These are phyloP conservation scores for Athelia sp. DNA, from an alignment of 1,284 basidiomycete genomes.

Conservation along the genomic window DNA sequence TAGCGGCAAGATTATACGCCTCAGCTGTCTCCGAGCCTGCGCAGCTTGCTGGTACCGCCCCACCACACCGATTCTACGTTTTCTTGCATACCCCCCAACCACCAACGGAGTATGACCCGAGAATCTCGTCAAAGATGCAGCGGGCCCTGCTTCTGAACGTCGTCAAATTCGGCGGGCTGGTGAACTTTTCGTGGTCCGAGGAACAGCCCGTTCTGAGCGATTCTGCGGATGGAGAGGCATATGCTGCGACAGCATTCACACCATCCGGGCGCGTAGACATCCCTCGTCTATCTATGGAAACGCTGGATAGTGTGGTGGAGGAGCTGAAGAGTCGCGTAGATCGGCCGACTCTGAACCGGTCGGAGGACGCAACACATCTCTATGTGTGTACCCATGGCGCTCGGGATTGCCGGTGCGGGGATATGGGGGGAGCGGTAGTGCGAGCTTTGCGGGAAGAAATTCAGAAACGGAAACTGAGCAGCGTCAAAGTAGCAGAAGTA, in stretches of 20 bases:
- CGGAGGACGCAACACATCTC: constrained; percentile 39
- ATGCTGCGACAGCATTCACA: constrained; percentile 48
- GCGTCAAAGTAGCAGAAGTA: constrained; percentile 53
- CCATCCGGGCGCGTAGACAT: constrained; percentile 39
- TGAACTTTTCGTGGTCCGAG: constrained; percentile 55
- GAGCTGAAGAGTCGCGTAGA: constrained; percentile 31
- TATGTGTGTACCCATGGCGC: constrained; percentile 72
- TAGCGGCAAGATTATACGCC: too few relatives aligned
- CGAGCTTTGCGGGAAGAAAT: too few relatives aligned
- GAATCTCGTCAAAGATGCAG: constrained; percentile 34
- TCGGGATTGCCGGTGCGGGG: constrained; percentile 72
- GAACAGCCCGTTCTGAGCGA: constrained; percentile 15
- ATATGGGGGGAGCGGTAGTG: constrained; percentile 36
- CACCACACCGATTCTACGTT: constrained; percentile 49
- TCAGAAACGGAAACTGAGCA: too few relatives aligned
- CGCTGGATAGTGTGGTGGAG: constrained; percentile 40
- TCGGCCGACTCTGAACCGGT: constrained; percentile 11
- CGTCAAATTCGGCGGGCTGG: constrained; percentile 10
- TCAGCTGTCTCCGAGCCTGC: not conserved
- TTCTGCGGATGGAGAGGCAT: constrained; percentile 16
- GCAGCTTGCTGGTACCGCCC: constrained; percentile 37
- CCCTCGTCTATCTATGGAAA: constrained; percentile 39
- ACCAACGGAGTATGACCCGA: constrained; percentile 44
- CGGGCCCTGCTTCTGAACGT: too few relatives aligned
- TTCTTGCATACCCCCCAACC: constrained; percentile 48